Percentiles rank a stretch among this genome's conserved stretches.
These are phyloP conservation scores for Letharia columbiana DNA, from an alignment of 495 filamentous ascomycete species.

Conservation along the genomic window DNA sequence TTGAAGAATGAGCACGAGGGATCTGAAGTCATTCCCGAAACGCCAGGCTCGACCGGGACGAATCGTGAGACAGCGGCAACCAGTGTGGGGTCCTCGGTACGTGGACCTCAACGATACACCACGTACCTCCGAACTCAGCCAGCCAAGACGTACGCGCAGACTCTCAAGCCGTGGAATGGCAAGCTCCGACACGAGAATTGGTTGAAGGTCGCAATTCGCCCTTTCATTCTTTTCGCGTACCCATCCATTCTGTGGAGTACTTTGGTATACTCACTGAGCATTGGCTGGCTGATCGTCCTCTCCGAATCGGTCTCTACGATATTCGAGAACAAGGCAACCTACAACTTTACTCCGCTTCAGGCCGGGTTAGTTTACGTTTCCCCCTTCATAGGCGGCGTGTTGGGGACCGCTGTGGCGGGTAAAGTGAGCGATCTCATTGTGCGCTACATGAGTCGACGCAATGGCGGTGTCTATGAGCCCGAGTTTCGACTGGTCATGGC, in stretches of 20 bases:
- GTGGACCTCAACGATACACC: conserved; percentile 44
- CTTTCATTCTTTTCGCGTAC: conserved; percentile 79
- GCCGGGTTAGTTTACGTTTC: conserved; percentile 85
- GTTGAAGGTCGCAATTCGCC: conserved; percentile 64
- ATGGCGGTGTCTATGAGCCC: conserved; percentile 89
- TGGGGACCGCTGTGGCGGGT: conserved; percentile 86
- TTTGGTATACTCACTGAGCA: conserved; percentile 73
- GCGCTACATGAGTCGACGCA: conserved; percentile 67
- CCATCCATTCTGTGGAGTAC: conserved; percentile 88
- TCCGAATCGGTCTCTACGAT: conserved; percentile 78
- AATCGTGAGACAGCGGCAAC: not conserved
- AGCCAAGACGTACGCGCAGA: conserved; percentile 58
- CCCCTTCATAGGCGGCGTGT: conserved; percentile 79
- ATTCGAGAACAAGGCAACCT: conserved; percentile 55
- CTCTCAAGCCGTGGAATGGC: conserved; percentile 67
- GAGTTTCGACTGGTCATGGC: conserved; percentile 94
- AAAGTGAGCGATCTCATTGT: conserved; percentile 82
- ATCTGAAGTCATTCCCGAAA: not conserved
- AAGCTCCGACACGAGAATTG: conserved; percentile 70
- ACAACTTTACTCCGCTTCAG: conserved; percentile 71
- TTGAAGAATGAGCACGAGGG: conserved; percentile 18
- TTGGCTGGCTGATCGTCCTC: conserved; percentile 95
- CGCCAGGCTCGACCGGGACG: conserved; percentile 10
- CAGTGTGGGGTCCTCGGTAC: conserved; percentile 14
- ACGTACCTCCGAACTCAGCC: conserved; percentile 49